Evolutionary conservation across 352 stramenopile species (phyloP).

Genomic region (Phytophthora fragariae): DNA sequence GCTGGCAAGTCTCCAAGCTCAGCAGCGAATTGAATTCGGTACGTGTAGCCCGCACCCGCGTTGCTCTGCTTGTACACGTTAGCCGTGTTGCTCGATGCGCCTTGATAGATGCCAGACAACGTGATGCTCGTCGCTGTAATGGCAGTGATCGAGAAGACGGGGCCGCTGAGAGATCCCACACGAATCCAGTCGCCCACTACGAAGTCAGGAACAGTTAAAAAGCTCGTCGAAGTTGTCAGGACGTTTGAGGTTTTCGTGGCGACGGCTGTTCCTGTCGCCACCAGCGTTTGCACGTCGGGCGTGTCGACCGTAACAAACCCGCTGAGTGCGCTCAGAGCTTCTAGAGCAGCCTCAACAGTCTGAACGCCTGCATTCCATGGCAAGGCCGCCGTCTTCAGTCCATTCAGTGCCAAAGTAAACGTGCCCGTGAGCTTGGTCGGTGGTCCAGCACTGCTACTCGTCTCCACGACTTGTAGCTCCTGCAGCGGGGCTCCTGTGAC

Average conservation of each 20-base stretch:
- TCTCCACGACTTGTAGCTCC: slow-evolving; percentile 95
- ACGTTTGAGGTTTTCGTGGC: slow-evolving; percentile 86
- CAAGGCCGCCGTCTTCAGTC: slow-evolving; percentile 61
- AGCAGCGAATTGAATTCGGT: slow-evolving; percentile 77
- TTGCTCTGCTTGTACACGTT: slow-evolving; percentile 88
- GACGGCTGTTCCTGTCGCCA: slow-evolving; percentile 59
- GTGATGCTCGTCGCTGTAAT: slow-evolving; percentile 77
- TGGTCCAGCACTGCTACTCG: slow-evolving; percentile 46
- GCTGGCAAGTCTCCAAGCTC: slow-evolving; percentile 76
- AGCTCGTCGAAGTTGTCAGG: slow-evolving; percentile 62
- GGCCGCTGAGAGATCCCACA: slow-evolving; percentile 75
- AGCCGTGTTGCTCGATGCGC: slow-evolving; percentile 47
- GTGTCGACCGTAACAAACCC: slow-evolving; percentile 90
- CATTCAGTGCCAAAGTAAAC: slow-evolving; percentile 83
- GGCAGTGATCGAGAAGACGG: slow-evolving; percentile 86
- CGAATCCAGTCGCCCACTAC: slow-evolving; percentile 93
- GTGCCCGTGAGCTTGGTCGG: slow-evolving; percentile 58
- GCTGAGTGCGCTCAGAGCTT: slow-evolving; percentile 76
- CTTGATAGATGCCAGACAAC: slow-evolving; percentile 90
- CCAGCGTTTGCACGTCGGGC: slow-evolving; percentile 81
- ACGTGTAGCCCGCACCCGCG: slow-evolving; percentile 62
- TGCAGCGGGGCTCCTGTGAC: slow-evolving; percentile 57
- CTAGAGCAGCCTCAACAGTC: slow-evolving; percentile 78
- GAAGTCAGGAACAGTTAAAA: slow-evolving; percentile 64
- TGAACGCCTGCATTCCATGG: slow-evolving; percentile 83